Evolutionary conservation across 2,329 filamentous ascomycete species (phyloP), one percentile per base, ranked within the genome.

Genomic region (Leptosphaerulina australis): DNA sequence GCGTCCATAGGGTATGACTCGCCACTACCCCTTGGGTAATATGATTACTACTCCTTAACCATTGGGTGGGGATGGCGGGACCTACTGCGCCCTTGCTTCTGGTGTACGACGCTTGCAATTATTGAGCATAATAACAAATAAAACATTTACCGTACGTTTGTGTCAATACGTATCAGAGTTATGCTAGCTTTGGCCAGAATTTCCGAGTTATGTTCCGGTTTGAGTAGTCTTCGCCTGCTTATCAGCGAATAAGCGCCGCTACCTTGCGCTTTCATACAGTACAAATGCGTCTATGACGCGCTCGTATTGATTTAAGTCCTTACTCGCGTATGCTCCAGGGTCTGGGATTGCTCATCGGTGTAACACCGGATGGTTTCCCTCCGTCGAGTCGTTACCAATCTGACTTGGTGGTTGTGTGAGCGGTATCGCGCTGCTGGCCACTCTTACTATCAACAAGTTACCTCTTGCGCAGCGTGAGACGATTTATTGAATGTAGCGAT

Each of bases 1-100:
- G 62, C 60, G 60, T 59, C 59, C 48, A 36, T 39, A 11, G 39
- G 44, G 29, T 41, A 64, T 64, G 64, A 67, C 64, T 67, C 64
- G 64, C 53, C 41, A 56, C 59, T 60, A 62, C 44, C 50, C 50
- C 44, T 47, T 47, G 50, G 43, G 50, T 65, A 63, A 62, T 63
- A 50, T 61, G 60, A 63, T 53, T 62, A 63, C 60, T 56, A 58
- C 57, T 45, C 38, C 41, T 46, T 34, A 48, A 48, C 58, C 38
- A 66, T 67, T 69, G 59, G 66, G 53, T 50, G 50, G 55, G 50
- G 48, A 44, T 28, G 36, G 30, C 46, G 53, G 60, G 53, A n/a
- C 29, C 57, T 45, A 40, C 55, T 54, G 55, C 45, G 51, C 59
- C 62, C 64, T 66, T 66, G 64, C 64, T 56, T 62, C 38, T 54